Percentiles rank a stretch among this genome's conserved stretches.
Evolutionary conservation across 2,329 filamentous ascomycete genomes (phyloP).

Genomic region (Chaetothyriales sp.): DNA sequence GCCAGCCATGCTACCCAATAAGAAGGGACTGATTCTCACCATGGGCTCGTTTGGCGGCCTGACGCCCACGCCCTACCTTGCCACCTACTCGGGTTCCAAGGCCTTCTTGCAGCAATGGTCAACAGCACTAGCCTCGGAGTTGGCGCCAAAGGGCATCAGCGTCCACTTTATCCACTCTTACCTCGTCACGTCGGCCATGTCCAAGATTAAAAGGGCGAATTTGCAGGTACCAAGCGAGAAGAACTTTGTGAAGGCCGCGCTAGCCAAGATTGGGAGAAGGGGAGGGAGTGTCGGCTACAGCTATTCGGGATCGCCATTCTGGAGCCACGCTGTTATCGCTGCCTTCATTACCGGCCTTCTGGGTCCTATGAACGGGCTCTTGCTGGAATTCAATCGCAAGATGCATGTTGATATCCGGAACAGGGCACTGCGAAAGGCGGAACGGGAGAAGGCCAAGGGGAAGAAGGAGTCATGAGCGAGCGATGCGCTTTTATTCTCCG

Average conservation of each 20-base stretch:
- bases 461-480: conserved; percentile 8
- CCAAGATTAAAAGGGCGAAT: conserved; percentile 73
- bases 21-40: conserved; percentile 78
- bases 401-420: conserved; percentile 77
- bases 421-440: conserved; percentile 56
- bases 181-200: conserved; percentile 91
- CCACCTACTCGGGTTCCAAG: conserved; percentile 95
- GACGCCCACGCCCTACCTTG: conserved; percentile 78
- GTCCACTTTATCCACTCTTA: conserved; percentile 90
- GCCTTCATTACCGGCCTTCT: conserved; percentile 54
- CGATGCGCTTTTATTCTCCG: not conserved
- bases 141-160: conserved; percentile 65
- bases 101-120: conserved; percentile 97
- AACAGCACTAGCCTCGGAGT: conserved; percentile 67
- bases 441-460: conserved; percentile 11
- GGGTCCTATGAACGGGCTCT: conserved; percentile 43
- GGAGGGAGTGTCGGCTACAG: conserved; percentile 66
- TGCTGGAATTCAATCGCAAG: conserved; percentile 47
- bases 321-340: conserved; percentile 79
- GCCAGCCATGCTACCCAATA: conserved; percentile 71
- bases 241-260: conserved; percentile 63
- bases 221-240: conserved; percentile 67
- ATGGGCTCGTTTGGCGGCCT: conserved; percentile 96
- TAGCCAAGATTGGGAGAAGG: conserved; percentile 66
- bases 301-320: conserved; percentile 82